Base-by-base conservation (phyloP, 257 asterid species). In the Agastache rugosa region DNA sequence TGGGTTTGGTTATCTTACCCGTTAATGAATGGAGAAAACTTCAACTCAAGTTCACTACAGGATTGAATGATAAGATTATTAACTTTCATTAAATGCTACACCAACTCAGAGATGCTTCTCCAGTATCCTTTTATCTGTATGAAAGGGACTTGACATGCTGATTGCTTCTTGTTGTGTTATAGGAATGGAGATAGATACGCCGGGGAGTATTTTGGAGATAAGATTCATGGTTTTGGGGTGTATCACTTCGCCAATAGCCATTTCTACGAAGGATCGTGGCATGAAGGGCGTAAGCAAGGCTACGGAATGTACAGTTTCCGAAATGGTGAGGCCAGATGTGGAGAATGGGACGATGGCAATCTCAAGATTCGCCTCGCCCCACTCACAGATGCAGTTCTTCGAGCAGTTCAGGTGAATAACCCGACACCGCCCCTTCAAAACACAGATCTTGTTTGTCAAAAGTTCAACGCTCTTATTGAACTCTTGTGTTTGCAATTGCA, bases 261-360 rank as follows among this genome's bases (percentile, higher is more conserved):
- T 67, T 86, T 72, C 39, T 91, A 91, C 11, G 94, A 91, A 69
- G 97, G 97, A 73, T 91, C 96, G 1, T 91, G 97, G 97, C 96
- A 91, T 5, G 97, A 91, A 80, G 97, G 97, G 1, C 86, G 86
- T 44, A 85, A 91, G 82, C 96, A 88, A 83, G 96, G 97, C 34
- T 82, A 81, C 19, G 96, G 96, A 25, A 81, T 83, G 75, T 89
- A 89, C 63, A 86, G 91, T 37, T 91, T 91, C 80, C 81, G 90
- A 54, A 86, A 70, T 60, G 96, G 93, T 19, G 93, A 89, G 60
- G 80, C 85, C 16, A 87, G 82, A 39, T 82, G 91, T 15, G 97
- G 93, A 17, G 88, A 91, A 80, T 91, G 97, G 96, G 87, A 91
- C 37, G 75, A 83, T 23, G 97, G 96, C 41, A 75, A 71, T 68